Conservation (phyloP, 2,329 filamentous ascomycete species). For the Neurospora crassa region DNA sequence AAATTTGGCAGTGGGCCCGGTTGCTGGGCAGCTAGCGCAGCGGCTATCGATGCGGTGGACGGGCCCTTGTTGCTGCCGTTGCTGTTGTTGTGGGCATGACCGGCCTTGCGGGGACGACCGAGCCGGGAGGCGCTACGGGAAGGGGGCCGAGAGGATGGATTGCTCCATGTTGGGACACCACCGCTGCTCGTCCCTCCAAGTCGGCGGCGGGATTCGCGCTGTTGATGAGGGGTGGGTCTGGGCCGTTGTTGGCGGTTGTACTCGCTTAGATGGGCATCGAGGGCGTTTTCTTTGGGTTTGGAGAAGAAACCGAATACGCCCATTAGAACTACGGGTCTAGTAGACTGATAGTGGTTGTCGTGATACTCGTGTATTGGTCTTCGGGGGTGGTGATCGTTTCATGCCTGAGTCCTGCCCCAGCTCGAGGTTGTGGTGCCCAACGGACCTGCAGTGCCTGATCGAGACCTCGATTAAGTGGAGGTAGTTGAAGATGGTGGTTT, state of each 20-base stretch:
- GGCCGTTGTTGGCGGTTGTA: neutral
- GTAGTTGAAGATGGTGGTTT: neutral
- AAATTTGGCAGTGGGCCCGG: constrained; percentile 42
- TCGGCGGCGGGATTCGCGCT: neutral
- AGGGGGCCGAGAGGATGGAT: neutral
- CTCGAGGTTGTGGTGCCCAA: neutral
- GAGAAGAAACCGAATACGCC: neutral
- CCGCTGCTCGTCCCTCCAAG: neutral
- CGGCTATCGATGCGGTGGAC: neutral
- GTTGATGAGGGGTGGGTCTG: neutral
- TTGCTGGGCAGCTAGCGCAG: constrained; percentile 19
- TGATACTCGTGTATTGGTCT: neutral
- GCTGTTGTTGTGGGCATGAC: neutral
- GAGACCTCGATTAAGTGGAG: neutral
- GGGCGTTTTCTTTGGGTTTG: neutral
- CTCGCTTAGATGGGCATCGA: neutral
- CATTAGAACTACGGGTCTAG: neutral
- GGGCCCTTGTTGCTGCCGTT: neutral
- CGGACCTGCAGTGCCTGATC: neutral
- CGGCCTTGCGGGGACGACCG: neutral
- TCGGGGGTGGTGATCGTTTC: neutral
- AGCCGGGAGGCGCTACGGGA: neutral
- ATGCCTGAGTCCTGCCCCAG: neutral
- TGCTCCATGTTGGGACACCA: neutral
- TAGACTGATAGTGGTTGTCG: neutral